Evolutionary conservation across 768 basidiomycete species (phyloP).

Genomic region (Rhizopogon roseolus): DNA sequence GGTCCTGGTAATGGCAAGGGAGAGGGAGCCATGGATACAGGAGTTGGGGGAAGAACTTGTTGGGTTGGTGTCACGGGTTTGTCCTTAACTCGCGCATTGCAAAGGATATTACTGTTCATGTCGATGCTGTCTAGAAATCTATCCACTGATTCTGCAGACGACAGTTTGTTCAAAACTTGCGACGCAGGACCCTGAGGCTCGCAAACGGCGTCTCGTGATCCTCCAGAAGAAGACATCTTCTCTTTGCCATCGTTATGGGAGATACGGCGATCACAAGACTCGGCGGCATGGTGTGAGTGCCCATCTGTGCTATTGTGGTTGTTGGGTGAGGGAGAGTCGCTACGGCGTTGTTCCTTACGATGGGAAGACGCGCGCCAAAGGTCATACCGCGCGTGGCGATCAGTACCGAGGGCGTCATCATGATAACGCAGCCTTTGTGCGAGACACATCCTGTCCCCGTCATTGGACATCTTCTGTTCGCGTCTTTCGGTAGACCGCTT

Average conservation of each 20-base stretch:
- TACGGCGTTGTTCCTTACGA: not conserved
- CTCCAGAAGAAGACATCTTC: not conserved
- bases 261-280: not conserved
- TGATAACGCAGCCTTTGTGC: not conserved
- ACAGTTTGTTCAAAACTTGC: not conserved
- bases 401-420: not conserved
- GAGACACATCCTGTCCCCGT: not conserved
- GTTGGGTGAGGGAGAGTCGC: not conserved
- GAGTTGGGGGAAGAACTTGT: conserved; percentile 8
- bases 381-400: not conserved
- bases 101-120: conserved; percentile 6
- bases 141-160: conserved; percentile 11
- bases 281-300: not conserved
- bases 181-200: not conserved
- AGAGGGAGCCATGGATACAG: conserved; percentile 6
- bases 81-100: not conserved
- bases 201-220: not conserved
- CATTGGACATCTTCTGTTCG: not conserved
- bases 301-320: not conserved
- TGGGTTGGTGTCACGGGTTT: conserved; percentile 4
- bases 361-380: not conserved
- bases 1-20: conserved; percentile 9
- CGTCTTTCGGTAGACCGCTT: not conserved
- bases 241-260: not conserved
- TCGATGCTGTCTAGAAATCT: conserved; percentile 19